Evolutionary conservation across 176 grass and related monocot species (phyloP).

Genomic region (Poa annua): DNA sequence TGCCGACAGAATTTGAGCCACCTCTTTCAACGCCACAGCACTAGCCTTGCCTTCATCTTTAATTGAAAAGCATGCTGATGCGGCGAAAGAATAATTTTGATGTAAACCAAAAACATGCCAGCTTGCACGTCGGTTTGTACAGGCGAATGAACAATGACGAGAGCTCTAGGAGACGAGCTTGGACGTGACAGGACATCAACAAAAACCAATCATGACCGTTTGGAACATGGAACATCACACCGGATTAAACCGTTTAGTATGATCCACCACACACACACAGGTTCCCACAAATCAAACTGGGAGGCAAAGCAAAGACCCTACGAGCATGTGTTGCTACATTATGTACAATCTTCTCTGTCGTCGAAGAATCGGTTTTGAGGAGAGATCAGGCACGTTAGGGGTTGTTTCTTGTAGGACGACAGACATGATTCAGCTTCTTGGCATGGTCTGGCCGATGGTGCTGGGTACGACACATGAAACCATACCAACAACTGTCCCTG

Average conservation of each 20-base stretch:
- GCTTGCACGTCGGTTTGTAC: too few species aligned
- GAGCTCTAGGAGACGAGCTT: background rate
- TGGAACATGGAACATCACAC: background rate
- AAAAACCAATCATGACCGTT: background rate
- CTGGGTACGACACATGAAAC: conserved; percentile 82
- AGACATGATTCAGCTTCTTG: conserved; percentile 89
- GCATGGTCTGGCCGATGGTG: conserved; percentile 75
- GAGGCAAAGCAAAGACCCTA: background rate
- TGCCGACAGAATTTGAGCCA: conserved; percentile 42
- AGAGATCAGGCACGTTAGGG: conserved; percentile 18
- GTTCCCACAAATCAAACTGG: background rate
- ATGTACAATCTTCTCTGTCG: conserved; percentile 9
- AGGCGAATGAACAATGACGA: too few species aligned
- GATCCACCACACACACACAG: background rate
- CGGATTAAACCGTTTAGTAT: background rate
- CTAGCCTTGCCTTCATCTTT: background rate
- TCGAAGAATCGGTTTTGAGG: background rate
- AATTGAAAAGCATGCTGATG: background rate
- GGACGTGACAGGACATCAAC: background rate
- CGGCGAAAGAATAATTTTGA: background rate
- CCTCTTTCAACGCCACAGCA: background rate
- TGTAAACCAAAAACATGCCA: background rate
- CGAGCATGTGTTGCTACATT: background rate
- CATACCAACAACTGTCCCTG: conserved; percentile 90
- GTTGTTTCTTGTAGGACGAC: conserved; percentile 78